Conservation (phyloP, 495 filamentous ascomycete species). For the Opeltia flavorubescens region DNA sequence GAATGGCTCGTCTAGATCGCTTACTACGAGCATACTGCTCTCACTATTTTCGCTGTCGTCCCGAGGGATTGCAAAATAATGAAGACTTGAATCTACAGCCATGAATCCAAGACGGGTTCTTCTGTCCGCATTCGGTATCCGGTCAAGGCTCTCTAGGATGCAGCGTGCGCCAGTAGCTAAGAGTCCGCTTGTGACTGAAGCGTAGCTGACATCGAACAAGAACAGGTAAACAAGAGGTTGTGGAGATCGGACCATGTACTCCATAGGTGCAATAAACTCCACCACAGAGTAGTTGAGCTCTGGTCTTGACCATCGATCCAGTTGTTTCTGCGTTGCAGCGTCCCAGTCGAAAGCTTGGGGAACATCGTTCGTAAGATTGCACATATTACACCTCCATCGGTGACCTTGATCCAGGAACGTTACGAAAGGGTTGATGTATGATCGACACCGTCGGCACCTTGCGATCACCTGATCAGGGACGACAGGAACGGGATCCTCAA, state of each 20-base stretch:
- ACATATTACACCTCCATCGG: conserved; percentile 99
- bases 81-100: conserved; percentile 84
- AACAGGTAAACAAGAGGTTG: conserved; percentile 98
- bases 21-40: conserved; percentile 84
- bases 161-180: conserved; percentile 86
- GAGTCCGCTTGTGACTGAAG: conserved; percentile 82
- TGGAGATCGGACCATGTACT: conserved; percentile 97
- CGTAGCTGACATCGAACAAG: conserved; percentile 91
- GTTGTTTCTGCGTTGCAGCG: conserved; percentile 68
- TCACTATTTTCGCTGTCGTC: conserved; percentile 73
- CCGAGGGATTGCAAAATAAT: conserved; percentile 88
- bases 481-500: conserved; percentile 79
- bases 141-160: conserved; percentile 86
- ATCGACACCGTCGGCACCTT: conserved; percentile 82
- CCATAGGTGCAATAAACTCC: conserved; percentile 94
- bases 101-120: conserved; percentile 89
- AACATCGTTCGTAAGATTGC: conserved; percentile 95
- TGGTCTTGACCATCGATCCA: conserved; percentile 76
- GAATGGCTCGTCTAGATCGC: conserved; percentile 94
- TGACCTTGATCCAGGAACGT: conserved; percentile 94
- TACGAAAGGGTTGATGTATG: conserved; percentile 96
- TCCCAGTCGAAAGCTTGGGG: conserved; percentile 99
- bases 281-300: conserved; percentile 91
- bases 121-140: conserved; percentile 93
- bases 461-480: conserved; percentile 96